Evolutionary conservation across 257 asterid genomes (phyloP), one percentile per base, ranked within the genome.

Genomic region (Ligustrum vulgare): DNA sequence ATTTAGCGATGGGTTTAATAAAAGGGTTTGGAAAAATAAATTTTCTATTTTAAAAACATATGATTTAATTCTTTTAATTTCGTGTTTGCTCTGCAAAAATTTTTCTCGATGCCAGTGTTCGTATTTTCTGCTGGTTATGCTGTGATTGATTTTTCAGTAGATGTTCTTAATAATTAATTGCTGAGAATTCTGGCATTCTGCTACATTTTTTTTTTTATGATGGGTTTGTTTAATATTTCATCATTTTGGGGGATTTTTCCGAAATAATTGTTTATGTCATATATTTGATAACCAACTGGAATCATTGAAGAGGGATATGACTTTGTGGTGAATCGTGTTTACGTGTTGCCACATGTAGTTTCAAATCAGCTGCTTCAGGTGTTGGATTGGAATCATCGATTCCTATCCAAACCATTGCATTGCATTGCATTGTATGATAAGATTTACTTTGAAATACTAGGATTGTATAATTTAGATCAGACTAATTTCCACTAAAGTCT

Each of bases 121-220:
- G 13, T 56, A 56, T 56, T 56, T 20, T n/a, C 23, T 5, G 23
- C 23, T 51, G 23, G 2, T 18, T 58, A 0, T 56, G 31, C 28
- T 56, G 25, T 56, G 32, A 56, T 56, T 56, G 64, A 58, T 34
- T 34, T 70, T 74, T 74, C 72, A 5, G 8, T 31, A 2, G 12
- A 39, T 45, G 3, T 41, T 4, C 6, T 23, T 3, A 5, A 8
- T 58, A 7, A 58, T 58, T 58, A n/a, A 58, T n/a, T 13, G 9
- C 9, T 54, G 71, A 73, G 54, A 78, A 39, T 9, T 39, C 45
- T 39, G 45, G 45, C 45, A 54, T 72, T 68, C 20, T 80, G 84
- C 75, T 74, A 34, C 82, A 63, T 22, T 13, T 74, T 65, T 13
- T 74, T 65, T 67, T 69, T 51, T 35, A 35, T 35, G 51, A 62